Evolutionary conservation across 2,329 filamentous ascomycete species (phyloP).

Genomic region (Neonectria coccinea): DNA sequence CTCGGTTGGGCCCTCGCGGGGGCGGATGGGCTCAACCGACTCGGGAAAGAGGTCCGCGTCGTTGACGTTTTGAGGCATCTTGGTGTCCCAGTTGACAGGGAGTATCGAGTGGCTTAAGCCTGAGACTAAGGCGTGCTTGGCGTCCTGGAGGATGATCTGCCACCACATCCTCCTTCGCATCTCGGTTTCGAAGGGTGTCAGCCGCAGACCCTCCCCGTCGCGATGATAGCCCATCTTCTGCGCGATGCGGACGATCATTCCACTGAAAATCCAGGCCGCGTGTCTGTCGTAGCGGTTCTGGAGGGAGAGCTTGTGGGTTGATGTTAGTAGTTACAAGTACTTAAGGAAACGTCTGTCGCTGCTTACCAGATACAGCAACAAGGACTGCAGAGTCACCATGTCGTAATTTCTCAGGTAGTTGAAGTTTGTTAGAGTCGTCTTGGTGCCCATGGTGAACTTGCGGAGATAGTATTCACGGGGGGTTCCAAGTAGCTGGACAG

Average conservation of each 20-base stretch:
- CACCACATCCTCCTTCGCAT: conserved; percentile 74
- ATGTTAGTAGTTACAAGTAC: conserved; percentile 25
- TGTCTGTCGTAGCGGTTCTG: conserved; percentile 67
- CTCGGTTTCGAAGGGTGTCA: conserved; percentile 71
- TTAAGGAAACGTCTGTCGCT: neutral
- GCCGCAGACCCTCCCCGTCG: conserved; percentile 65
- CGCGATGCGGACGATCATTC: conserved; percentile 70
- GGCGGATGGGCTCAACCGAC: conserved; percentile 60
- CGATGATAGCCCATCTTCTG: conserved; percentile 74
- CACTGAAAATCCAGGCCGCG: conserved; percentile 68
- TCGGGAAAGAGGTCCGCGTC: conserved; percentile 67
- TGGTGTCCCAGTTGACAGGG: conserved; percentile 64
- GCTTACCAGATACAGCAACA: conserved; percentile 66
- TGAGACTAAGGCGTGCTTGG: conserved; percentile 65
- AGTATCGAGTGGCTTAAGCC: conserved; percentile 64
- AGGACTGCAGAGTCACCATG: conserved; percentile 66
- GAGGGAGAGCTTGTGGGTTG: conserved; percentile 58
- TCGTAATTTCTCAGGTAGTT: conserved; percentile 69
- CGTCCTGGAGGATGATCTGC: conserved; percentile 69
- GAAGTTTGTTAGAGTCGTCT: conserved; percentile 59
- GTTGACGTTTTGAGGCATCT: conserved; percentile 65
- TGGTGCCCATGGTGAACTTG: conserved; percentile 62
- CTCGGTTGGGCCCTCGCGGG: conserved; percentile 67
- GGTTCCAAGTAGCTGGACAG: conserved; percentile 60
- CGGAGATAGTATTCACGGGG: conserved; percentile 60